These are phyloP conservation scores for Afroboletus lepidellus DNA, from an alignment of 1,284 basidiomycete genomes.

Conservation along the genomic window DNA sequence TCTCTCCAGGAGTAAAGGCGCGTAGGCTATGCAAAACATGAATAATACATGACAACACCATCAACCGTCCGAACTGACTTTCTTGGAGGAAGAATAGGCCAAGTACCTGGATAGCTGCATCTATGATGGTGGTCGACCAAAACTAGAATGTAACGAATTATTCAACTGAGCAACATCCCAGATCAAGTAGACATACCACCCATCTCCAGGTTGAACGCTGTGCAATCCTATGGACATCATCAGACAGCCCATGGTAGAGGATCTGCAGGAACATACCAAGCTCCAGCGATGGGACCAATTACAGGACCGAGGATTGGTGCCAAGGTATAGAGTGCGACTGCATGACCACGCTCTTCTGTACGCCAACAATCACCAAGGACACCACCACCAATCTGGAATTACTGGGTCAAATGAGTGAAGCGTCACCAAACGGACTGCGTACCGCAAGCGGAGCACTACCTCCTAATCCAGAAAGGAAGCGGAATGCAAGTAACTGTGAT, in stretches of 20 bases:
- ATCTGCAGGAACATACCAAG: constrained; percentile 40
- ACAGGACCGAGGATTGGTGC: constrained; percentile 58
- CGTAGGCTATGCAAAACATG: constrained; percentile 45
- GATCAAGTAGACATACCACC: constrained; percentile 44
- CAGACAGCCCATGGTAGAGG: background rate
- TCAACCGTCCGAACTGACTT: constrained; percentile 40
- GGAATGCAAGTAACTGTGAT: constrained; percentile 59
- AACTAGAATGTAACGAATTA: constrained; percentile 40
- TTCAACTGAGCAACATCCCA: fast-evolving
- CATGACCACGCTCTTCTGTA: constrained; percentile 64
- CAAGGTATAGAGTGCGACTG: constrained; percentile 68
- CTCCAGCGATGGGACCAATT: constrained; percentile 61
- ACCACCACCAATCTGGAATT: constrained; percentile 58
- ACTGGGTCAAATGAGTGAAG: background rate
- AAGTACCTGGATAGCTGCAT: constrained; percentile 47
- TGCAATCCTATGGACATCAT: constrained; percentile 44
- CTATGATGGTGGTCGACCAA: constrained; percentile 58
- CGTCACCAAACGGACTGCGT: constrained; percentile 21
- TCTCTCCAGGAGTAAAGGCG: constrained; percentile 57
- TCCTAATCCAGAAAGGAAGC: constrained; percentile 65
- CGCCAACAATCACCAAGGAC: constrained; percentile 69
- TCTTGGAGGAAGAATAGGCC: constrained; percentile 63
- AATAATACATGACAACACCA: no score
- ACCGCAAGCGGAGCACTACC: constrained; percentile 65
- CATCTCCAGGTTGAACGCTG: constrained; percentile 62